Percentiles rank a stretch among this genome's conserved stretches.
Evolutionary conservation across 2,329 filamentous ascomycete species (phyloP).

Genomic region (Ceratocystis cubensis): DNA sequence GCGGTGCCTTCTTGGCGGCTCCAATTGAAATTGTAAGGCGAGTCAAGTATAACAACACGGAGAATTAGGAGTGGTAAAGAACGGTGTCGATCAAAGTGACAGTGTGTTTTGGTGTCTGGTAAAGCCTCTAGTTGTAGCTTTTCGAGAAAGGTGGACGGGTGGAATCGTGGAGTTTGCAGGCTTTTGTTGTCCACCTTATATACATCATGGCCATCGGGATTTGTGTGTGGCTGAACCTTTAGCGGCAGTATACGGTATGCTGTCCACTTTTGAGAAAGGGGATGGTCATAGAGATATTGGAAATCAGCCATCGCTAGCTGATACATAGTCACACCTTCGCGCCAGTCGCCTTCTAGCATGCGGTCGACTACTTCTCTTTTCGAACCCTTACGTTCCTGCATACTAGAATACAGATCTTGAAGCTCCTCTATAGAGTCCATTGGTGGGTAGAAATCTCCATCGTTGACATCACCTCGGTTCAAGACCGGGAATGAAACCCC

Average conservation of each 20-base stretch:
- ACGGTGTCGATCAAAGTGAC: constrained; percentile 61
- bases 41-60: constrained; percentile 68
- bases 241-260: constrained; percentile 48
- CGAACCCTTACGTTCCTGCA: constrained; percentile 48
- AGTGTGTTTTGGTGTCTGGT: constrained; percentile 72
- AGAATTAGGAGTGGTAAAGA: constrained; percentile 58
- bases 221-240: constrained; percentile 27
- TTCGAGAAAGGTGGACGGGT: constrained; percentile 66
- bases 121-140: constrained; percentile 62
- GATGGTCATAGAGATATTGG: constrained; percentile 53
- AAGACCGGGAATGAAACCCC: constrained; percentile 37
- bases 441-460: constrained; percentile 56
- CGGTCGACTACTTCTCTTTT: constrained; percentile 52
- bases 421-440: constrained; percentile 53
- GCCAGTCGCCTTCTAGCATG: constrained; percentile 56
- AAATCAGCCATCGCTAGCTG: constrained; percentile 58
- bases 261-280: constrained; percentile 50
- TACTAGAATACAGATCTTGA: constrained; percentile 48
- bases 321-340: constrained; percentile 50
- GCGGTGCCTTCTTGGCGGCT: constrained; percentile 13
- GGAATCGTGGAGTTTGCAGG: constrained; percentile 54
- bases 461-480: constrained; percentile 37
- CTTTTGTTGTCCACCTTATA: constrained; percentile 33
- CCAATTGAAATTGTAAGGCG: constrained; percentile 46
- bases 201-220: constrained; percentile 25